Conservation (phyloP, 2,329 filamentous ascomycete genomes). For the Trematosphaeria pertusa region DNA sequence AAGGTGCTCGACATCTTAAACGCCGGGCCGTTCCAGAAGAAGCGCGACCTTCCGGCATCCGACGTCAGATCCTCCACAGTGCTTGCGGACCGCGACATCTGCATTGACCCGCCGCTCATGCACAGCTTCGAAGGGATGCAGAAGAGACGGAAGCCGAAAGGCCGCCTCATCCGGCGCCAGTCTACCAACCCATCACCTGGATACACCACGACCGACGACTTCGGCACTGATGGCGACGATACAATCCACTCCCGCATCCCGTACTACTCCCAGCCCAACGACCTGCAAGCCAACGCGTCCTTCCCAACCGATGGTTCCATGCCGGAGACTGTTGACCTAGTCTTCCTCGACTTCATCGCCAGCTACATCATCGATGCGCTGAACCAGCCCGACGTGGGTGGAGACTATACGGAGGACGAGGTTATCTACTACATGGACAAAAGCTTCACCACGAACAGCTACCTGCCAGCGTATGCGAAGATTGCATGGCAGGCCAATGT, state of each 20-base stretch:
- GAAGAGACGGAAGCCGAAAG: slow-evolving; percentile 40
- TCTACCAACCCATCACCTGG: slow-evolving; percentile 53
- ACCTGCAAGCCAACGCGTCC: slow-evolving; percentile 58
- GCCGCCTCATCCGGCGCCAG: slow-evolving; percentile 59
- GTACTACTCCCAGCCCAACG: slow-evolving; percentile 56
- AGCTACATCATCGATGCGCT: slow-evolving; percentile 46
- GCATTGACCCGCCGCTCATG: slow-evolving; percentile 55
- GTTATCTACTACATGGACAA: slow-evolving; percentile 48
- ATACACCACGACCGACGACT: slow-evolving; percentile 64
- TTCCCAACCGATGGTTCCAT: slow-evolving; percentile 54
- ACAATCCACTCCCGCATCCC: slow-evolving; percentile 60
- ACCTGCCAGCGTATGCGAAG: slow-evolving; percentile 51
- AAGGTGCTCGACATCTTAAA: slow-evolving; percentile 55
- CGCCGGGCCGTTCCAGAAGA: slow-evolving; percentile 47
- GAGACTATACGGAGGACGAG: slow-evolving; percentile 34
- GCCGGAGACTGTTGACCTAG: slow-evolving; percentile 58
- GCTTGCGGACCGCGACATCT: slow-evolving; percentile 53
- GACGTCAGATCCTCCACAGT: slow-evolving; percentile 48
- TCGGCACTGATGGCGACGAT: slow-evolving; percentile 64
- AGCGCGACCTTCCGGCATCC: slow-evolving; percentile 36
- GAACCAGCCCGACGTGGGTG: slow-evolving; percentile 40
- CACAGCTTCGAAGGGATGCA: slow-evolving; percentile 31
- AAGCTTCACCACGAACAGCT: slow-evolving; percentile 52
- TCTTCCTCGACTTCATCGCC: slow-evolving; percentile 61
- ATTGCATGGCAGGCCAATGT: slow-evolving; percentile 50